These are phyloP conservation scores for Rutstroemia sp. DNA, from an alignment of 2,329 filamentous ascomycete species.

Conservation along the genomic window DNA sequence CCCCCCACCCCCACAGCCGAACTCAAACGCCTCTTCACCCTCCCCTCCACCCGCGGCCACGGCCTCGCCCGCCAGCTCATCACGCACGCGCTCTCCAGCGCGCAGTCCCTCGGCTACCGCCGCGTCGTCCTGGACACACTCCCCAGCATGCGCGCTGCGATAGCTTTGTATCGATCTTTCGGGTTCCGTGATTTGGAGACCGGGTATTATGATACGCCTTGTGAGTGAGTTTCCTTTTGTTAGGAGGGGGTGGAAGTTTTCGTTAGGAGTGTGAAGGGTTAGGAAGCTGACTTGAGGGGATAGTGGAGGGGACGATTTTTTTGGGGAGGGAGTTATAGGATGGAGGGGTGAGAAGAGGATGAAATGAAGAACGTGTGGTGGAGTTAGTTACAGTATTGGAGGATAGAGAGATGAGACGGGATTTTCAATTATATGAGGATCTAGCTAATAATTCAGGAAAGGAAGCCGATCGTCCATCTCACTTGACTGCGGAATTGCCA, in stretches of 20 bases:
- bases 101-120: background rate
- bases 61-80: background rate
- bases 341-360: no score
- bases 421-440: no score
- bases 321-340: background rate
- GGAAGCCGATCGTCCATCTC: no score
- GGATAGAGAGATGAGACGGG: no score
- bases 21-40: conserved; percentile 51
- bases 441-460: no score
- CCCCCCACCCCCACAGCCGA: conserved; percentile 29
- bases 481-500: no score
- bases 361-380: no score
- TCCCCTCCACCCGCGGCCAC: conserved; percentile 22
- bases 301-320: background rate
- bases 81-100: background rate
- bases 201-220: background rate
- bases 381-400: no score
- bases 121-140: background rate
- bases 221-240: background rate
- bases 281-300: background rate
- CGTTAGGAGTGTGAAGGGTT: no score
- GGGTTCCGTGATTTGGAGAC: background rate
- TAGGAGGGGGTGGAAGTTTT: no score
- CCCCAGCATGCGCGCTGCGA: background rate
- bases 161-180: background rate